Evolutionary conservation across 805 yeast genomes (phyloP).

Genomic region (Lipomyces japonicus): DNA sequence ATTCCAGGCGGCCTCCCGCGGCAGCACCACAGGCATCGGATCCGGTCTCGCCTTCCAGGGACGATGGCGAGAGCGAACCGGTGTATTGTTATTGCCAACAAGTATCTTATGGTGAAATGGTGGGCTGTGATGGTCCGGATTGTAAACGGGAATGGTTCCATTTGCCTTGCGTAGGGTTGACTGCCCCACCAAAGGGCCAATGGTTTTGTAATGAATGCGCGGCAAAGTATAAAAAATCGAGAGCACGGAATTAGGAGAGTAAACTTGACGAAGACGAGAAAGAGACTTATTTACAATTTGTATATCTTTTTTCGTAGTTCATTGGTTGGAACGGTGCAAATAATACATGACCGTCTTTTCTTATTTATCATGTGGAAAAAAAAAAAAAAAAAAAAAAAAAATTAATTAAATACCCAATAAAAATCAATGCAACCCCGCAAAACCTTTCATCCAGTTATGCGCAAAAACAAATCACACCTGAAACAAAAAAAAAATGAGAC

Average conservation of each 20-base stretch:
- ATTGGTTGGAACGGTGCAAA: too few relatives aligned
- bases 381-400: neutral
- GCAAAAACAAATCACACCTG: too few relatives aligned
- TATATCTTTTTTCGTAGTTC: too few relatives aligned
- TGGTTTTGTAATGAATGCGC: slow-evolving; percentile 63
- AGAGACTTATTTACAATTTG: neutral
- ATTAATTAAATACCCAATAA: too few relatives aligned
- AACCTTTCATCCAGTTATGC: too few relatives aligned
- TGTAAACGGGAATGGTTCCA: slow-evolving; percentile 90
- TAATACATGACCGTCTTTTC: neutral
- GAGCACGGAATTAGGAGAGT: neutral
- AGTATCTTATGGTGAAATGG: slow-evolving; percentile 98
- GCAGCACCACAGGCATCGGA: slow-evolving; percentile 8
- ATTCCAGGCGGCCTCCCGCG: neutral
- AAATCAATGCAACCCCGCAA: too few relatives aligned
- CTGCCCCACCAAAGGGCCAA: slow-evolving; percentile 58
- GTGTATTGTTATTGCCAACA: slow-evolving; percentile 95
- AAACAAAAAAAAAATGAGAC: too few relatives aligned
- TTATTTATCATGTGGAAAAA: neutral
- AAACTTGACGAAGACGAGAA: neutral
- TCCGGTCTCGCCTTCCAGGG: slow-evolving; percentile 17
- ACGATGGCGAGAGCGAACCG: slow-evolving; percentile 51
- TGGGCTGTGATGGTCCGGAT: slow-evolving; percentile 92
- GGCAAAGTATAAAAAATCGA: slow-evolving; percentile 26
- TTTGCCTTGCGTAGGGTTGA: slow-evolving; percentile 81